phyloP scores from a whole-genome alignment of 441 rosid species.

The Capsella rubella region DNA sequence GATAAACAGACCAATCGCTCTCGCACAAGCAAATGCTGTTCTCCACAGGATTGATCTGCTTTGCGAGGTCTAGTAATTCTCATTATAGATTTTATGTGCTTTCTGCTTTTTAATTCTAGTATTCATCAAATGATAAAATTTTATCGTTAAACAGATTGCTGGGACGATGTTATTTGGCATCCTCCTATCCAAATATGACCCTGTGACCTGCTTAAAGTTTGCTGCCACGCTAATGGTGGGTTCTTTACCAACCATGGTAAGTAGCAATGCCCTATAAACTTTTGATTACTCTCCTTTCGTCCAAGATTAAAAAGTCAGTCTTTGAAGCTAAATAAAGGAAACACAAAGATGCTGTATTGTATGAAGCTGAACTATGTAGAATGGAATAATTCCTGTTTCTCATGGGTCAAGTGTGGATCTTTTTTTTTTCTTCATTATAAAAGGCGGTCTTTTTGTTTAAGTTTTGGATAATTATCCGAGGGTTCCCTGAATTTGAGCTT shows the following conservation, averaged over 20 bases:
- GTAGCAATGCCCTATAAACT: slow-evolving; percentile 30
- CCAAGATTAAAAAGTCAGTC: not conserved
- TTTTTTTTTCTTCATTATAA: not conserved
- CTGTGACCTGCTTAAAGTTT: slow-evolving; percentile 82
- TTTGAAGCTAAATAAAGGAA: slow-evolving; percentile 3
- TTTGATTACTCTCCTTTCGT: slow-evolving; percentile 9
- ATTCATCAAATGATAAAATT: slow-evolving; percentile 21
- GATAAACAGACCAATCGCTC: slow-evolving; percentile 84
- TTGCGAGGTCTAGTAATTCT: slow-evolving; percentile 70
- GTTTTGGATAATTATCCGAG: not conserved
- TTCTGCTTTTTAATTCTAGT: not conserved
- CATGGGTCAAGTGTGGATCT: not conserved
- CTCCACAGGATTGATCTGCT: slow-evolving; percentile 87
- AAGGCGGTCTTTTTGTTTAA: not conserved
- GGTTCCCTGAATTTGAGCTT: no score
- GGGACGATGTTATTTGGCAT: slow-evolving; percentile 85
- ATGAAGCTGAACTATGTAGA: not conserved
- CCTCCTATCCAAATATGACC: slow-evolving; percentile 78
- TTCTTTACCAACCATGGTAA: slow-evolving; percentile 85
- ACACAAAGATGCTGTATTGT: slow-evolving; percentile 17
- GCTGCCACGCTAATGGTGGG: slow-evolving; percentile 77
- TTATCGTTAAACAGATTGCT: slow-evolving; percentile 62
- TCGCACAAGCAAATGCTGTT: slow-evolving; percentile 93
- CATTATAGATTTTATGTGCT: not conserved
- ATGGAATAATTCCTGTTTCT: not conserved